Conservation (phyloP, 768 basidiomycete genomes). For the Tulasnella sp. region DNA sequence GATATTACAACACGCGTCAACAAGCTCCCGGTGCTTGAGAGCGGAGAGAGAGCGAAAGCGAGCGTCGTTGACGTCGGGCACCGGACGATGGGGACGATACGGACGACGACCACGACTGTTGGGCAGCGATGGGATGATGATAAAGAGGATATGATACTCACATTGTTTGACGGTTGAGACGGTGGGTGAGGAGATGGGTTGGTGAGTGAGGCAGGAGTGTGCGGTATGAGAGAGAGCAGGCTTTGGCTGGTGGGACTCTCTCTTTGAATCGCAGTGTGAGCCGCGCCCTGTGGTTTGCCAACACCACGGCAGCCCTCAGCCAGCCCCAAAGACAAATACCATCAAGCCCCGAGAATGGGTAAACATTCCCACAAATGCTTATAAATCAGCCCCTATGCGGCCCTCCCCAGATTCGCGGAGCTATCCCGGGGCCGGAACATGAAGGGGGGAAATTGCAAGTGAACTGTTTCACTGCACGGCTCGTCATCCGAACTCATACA, state of each 20-base stretch:
- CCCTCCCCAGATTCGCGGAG: not conserved
- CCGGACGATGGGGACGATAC: conserved; percentile 1
- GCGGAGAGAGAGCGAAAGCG: not conserved
- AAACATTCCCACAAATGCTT: not conserved
- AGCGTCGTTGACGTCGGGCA: not conserved
- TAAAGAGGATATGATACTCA: not conserved
- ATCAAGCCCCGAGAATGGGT: not conserved
- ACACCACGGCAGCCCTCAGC: not conserved
- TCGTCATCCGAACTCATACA: too few relatives aligned
- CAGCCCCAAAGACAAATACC: not conserved
- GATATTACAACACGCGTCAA: conserved; percentile 9
- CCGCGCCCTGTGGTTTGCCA: not conserved
- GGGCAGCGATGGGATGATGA: not conserved
- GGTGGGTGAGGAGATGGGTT: not conserved
- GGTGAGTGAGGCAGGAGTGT: not conserved
- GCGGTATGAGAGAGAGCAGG: conserved; percentile 4
- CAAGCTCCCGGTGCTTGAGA: not conserved
- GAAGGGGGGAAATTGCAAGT: not conserved
- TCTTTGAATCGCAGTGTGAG: not conserved
- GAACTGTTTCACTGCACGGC: too few relatives aligned
- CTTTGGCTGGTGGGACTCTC: not conserved
- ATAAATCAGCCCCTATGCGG: not conserved
- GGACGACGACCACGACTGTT: not conserved
- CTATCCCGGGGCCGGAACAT: not conserved
- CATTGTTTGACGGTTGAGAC: not conserved